Percentiles rank a stretch among this genome's conserved stretches.
Evolutionary conservation across 805 yeast species (phyloP).

Genomic region (Kuraishia molischiana): DNA sequence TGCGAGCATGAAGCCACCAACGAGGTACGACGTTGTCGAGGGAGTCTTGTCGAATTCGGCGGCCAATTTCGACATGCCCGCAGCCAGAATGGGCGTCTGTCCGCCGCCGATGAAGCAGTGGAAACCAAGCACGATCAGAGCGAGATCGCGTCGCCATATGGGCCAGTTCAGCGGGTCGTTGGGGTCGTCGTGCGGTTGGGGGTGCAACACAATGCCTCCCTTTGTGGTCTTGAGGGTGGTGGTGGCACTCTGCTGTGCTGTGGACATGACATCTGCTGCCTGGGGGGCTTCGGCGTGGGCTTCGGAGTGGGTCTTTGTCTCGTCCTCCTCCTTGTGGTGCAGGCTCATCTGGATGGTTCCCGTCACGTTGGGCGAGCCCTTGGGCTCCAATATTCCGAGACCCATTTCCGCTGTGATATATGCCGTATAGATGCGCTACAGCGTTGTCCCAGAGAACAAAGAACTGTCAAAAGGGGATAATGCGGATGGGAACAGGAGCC

Average conservation of each 20-base stretch:
- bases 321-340: slow-evolving; percentile 9
- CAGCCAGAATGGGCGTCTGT: slow-evolving; percentile 49
- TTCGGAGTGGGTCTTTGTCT: slow-evolving; percentile 1
- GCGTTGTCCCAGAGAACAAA: no score
- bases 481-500: no score
- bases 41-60: slow-evolving; percentile 32
- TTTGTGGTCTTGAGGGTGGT: slow-evolving; percentile 31
- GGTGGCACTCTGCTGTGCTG: neutral
- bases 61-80: slow-evolving; percentile 35
- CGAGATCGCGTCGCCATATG: slow-evolving; percentile 43
- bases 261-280: neutral
- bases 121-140: slow-evolving; percentile 41
- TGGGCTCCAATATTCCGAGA: slow-evolving; percentile 33
- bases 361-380: slow-evolving; percentile 25
- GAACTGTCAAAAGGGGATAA: no score
- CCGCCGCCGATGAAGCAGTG: slow-evolving; percentile 56
- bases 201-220: slow-evolving; percentile 41
- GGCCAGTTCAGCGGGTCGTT: slow-evolving; percentile 67
- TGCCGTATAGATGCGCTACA: no score
- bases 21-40: slow-evolving; percentile 37
- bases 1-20: slow-evolving; percentile 49
- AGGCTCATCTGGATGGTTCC: slow-evolving; percentile 37
- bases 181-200: slow-evolving; percentile 55
- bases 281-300: neutral
- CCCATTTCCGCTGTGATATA: no score